These are phyloP conservation scores for Aspergillus caelatus DNA, from an alignment of 2,329 filamentous ascomycete genomes.

Conservation along the genomic window DNA sequence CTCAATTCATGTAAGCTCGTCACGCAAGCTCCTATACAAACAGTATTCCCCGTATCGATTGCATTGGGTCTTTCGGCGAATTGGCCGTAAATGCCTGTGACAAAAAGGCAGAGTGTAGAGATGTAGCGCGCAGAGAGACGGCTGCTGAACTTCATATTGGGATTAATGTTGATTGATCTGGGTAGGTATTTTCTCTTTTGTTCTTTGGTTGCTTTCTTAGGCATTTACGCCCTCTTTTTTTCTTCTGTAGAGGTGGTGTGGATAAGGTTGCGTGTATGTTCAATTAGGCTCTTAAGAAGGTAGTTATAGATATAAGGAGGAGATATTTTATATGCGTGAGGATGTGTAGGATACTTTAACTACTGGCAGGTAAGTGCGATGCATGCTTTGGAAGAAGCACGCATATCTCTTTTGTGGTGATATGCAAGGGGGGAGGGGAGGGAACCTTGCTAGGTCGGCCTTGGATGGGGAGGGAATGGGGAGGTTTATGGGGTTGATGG, in stretches of 20 bases:
- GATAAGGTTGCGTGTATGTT: not conserved
- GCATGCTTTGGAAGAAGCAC: not conserved
- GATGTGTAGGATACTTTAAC: not conserved
- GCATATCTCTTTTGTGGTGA: not conserved
- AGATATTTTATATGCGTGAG: not conserved
- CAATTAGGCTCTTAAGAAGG: not conserved
- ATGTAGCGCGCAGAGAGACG: slow-evolving; percentile 18
- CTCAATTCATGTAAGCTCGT: not conserved
- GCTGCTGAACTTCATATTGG: not conserved
- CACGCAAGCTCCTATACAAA: slow-evolving; percentile 13
- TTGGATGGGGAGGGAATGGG: not conserved
- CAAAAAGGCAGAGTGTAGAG: slow-evolving; percentile 20
- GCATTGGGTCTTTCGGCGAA: slow-evolving; percentile 5
- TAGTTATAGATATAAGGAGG: not conserved
- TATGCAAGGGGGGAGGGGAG: not conserved
- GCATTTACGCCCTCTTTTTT: too few species aligned
- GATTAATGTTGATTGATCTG: not conserved
- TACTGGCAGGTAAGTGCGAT: not conserved
- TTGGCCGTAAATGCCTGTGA: slow-evolving; percentile 11
- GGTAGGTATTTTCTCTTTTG: not conserved
- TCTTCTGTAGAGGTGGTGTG: too few species aligned
- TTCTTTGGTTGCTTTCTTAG: not conserved
- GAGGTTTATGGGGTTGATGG: not conserved
- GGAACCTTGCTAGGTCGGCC: not conserved
- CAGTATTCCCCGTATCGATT: slow-evolving; percentile 15